Evolutionary conservation across 192 early-diverging fungal species (phyloP).

Genomic region (Allomyces macrogynus): DNA sequence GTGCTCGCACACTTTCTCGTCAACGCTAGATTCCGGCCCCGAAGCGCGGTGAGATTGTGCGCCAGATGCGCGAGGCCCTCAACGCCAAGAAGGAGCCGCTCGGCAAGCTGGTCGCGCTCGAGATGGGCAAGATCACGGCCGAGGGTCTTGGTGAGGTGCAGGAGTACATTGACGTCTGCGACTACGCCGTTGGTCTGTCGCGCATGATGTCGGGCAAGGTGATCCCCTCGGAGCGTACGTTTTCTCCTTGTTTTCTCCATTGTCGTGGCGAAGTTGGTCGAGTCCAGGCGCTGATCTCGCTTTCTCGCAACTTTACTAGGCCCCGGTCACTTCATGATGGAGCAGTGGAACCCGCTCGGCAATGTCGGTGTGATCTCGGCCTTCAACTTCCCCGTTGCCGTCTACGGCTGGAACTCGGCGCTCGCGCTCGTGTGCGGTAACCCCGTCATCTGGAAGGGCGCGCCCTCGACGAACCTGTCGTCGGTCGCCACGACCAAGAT

Average conservation of each 20-base stretch:
- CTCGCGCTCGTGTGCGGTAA: constrained; percentile 78
- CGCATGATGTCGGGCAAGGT: constrained; percentile 61
- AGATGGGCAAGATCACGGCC: constrained; percentile 87
- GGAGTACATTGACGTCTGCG: constrained; percentile 88
- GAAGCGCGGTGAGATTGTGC: constrained; percentile 69
- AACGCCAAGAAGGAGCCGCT: constrained; percentile 50
- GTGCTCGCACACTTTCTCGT: background rate
- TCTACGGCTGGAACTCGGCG: constrained; percentile 84
- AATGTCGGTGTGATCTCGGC: constrained; percentile 82
- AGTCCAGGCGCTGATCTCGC: background rate
- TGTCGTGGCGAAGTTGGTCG: background rate
- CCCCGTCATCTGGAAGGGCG: constrained; percentile 71
- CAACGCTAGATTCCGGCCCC: constrained; percentile 62
- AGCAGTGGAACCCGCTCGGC: constrained; percentile 87
- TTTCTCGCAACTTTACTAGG: constrained; percentile 1
- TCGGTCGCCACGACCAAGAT: constrained; percentile 80
- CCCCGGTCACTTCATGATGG: constrained; percentile 86
- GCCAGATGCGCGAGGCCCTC: constrained; percentile 71
- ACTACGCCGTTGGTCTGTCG: constrained; percentile 71
- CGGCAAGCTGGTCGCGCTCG: constrained; percentile 67
- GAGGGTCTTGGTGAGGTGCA: constrained; percentile 90
- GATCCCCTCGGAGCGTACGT: constrained; percentile 56
- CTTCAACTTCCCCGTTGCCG: constrained; percentile 71
- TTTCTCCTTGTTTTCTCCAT: background rate
- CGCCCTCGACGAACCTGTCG: constrained; percentile 52